Percentiles rank a stretch among this genome's conserved stretches.
Evolutionary conservation across 169 alveolate species (phyloP).

Genomic region (Babesia microti): DNA sequence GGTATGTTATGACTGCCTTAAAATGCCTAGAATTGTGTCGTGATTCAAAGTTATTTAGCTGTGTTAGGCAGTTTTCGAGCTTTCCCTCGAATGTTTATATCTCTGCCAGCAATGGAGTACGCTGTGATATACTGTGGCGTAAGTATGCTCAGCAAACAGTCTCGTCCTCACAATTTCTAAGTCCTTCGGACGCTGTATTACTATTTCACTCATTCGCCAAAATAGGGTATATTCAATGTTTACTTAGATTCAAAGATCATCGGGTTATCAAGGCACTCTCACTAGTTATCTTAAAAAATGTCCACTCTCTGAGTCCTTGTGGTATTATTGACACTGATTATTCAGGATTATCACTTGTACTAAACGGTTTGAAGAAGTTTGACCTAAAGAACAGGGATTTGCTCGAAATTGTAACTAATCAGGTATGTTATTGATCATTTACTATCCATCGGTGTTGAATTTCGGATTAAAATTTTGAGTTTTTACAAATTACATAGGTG

Average conservation of each 20-base stretch:
- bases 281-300: constrained; percentile 41
- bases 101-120: constrained; percentile 53
- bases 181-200: constrained; percentile 49
- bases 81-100: constrained; percentile 45
- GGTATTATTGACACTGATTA: constrained; percentile 3
- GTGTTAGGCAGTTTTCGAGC: too few relatives aligned
- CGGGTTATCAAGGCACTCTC: constrained; percentile 38
- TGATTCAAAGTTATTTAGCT: constrained; percentile 1
- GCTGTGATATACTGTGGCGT: constrained; percentile 61
- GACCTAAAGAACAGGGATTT: constrained; percentile 53
- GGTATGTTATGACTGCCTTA: not conserved
- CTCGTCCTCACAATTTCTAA: constrained; percentile 29
- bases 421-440: constrained; percentile 44
- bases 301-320: constrained; percentile 33
- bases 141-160: constrained; percentile 48
- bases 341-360: constrained; percentile 48
- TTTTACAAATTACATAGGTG: constrained; percentile 13
- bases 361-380: constrained; percentile 53
- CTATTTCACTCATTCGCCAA: constrained; percentile 60
- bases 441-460: too few relatives aligned
- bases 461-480: not conserved
- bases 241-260: constrained; percentile 39
- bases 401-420: constrained; percentile 57
- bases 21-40: not conserved
- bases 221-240: constrained; percentile 30